phyloP scores from a whole-genome alignment of 2,329 filamentous ascomycete species.

The Xylaria sp. region DNA sequence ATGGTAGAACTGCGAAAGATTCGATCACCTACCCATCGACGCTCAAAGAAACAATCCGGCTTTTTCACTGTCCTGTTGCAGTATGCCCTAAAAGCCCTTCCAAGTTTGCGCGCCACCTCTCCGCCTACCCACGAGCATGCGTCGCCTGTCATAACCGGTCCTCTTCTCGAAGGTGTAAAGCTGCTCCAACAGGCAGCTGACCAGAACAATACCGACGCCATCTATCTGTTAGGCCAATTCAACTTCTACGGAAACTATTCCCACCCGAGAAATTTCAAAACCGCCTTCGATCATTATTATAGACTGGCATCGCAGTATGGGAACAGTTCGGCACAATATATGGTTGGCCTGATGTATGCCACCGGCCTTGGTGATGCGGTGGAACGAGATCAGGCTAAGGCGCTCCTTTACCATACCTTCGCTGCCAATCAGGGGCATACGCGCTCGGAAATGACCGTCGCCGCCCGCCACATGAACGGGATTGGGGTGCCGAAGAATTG shows the following conservation, averaged over 20 bases:
- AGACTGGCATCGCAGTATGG: slow-evolving; percentile 80
- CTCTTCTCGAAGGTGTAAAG: slow-evolving; percentile 62
- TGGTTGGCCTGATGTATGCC: slow-evolving; percentile 95
- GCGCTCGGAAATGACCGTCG: slow-evolving; percentile 92
- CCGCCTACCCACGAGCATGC: slow-evolving; percentile 55
- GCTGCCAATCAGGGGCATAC: slow-evolving; percentile 86
- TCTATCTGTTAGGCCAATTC: slow-evolving; percentile 90
- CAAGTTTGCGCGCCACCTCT: slow-evolving; percentile 61
- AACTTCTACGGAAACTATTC: slow-evolving; percentile 97
- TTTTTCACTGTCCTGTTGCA: slow-evolving; percentile 58
- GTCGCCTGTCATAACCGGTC: slow-evolving; percentile 54
- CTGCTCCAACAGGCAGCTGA: slow-evolving; percentile 64
- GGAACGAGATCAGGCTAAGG: slow-evolving; percentile 87
- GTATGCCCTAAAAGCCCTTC: slow-evolving; percentile 61
- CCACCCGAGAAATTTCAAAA: slow-evolving; percentile 81
- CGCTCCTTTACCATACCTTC: slow-evolving; percentile 93
- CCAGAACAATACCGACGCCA: slow-evolving; percentile 79
- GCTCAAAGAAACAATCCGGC: slow-evolving; percentile 57
- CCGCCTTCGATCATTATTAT: slow-evolving; percentile 84
- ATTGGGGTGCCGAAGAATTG: slow-evolving; percentile 89
- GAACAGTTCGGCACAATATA: slow-evolving; percentile 93
- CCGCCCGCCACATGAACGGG: slow-evolving; percentile 84
- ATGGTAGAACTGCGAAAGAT: slow-evolving; percentile 62
- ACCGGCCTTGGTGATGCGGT: slow-evolving; percentile 88
- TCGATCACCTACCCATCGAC: slow-evolving; percentile 57